A percentile compares a stretch with the other conserved stretches of the same genome.
Evolutionary conservation across 805 yeast genomes (phyloP).

Genomic region (Saccharomycopsis capsularis): DNA sequence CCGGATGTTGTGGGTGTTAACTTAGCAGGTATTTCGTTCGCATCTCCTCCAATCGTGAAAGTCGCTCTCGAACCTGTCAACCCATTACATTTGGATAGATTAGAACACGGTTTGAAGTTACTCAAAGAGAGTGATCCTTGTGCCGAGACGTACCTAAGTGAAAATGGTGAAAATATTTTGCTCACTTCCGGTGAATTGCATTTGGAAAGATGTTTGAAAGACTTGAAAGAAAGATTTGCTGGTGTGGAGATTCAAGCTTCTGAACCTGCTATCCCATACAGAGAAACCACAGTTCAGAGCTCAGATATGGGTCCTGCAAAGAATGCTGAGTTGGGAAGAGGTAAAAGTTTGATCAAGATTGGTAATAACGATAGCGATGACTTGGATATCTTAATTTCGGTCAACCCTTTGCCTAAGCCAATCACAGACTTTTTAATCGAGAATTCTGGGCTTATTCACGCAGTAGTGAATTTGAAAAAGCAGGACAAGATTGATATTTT

Average conservation of each 20-base stretch:
- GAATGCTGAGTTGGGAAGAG: conserved; percentile 36
- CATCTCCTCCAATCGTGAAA: conserved; percentile 85
- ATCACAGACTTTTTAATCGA: conserved; percentile 43
- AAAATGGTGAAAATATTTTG: conserved; percentile 86
- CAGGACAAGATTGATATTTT: conserved; percentile 24
- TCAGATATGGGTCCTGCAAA: conserved; percentile 45
- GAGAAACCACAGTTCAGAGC: conserved; percentile 58
- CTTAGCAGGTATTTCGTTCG: conserved; percentile 65
- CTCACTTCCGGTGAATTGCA: conserved; percentile 97
- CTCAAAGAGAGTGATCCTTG: conserved; percentile 91
- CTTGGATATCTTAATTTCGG: conserved; percentile 39
- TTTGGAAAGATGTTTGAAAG: conserved; percentile 89
- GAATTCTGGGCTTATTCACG: conserved; percentile 39
- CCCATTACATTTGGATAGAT: conserved; percentile 67
- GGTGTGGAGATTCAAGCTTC: conserved; percentile 81
- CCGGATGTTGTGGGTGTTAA: conserved; percentile 57
- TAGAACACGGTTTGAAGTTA: conserved; percentile 72
- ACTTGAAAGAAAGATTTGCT: conserved; percentile 84
- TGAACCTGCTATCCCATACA: conserved; percentile 88
- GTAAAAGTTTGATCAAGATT: conserved; percentile 38
- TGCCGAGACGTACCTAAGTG: conserved; percentile 78
- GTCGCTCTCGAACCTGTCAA: conserved; percentile 95
- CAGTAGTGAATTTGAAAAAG: conserved; percentile 27
- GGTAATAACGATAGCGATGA: conserved; percentile 4
- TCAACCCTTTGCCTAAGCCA: conserved; percentile 48